These are phyloP conservation scores for Asterochloris sp. DNA, from an alignment of 139 green algal genomes.

Conservation along the genomic window DNA sequence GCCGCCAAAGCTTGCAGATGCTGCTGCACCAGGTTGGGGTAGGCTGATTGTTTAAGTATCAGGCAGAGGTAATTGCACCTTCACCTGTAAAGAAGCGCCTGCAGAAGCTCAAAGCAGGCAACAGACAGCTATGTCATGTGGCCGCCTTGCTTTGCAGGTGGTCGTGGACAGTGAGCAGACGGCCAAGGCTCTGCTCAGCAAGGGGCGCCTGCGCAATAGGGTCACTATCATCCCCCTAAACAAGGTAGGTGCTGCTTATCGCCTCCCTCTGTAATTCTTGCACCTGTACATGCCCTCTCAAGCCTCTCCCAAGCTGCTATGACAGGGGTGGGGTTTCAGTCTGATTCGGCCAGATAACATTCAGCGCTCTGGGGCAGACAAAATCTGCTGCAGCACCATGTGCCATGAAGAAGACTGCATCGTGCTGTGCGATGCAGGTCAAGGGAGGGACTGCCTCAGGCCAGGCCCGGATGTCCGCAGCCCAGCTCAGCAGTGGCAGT, in stretches of 20 bases:
- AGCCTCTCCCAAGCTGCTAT: not conserved
- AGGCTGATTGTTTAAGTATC: too few species aligned
- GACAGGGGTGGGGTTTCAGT: not conserved
- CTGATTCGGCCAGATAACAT: not conserved
- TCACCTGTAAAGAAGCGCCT: not conserved
- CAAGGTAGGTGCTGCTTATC: conserved; percentile 60
- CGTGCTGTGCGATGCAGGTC: conserved; percentile 15
- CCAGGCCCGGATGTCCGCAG: conserved; percentile 33
- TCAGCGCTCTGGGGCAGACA: not conserved
- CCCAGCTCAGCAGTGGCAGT: conserved; percentile 43
- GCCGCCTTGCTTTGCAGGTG: conserved; percentile 50
- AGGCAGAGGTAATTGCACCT: too few species aligned
- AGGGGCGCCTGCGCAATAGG: conserved; percentile 73
- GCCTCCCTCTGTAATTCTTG: not conserved
- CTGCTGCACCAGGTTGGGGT: too few species aligned
- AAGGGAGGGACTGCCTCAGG: not conserved
- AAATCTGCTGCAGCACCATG: not conserved
- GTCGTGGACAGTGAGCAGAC: conserved; percentile 82
- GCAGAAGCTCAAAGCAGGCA: not conserved
- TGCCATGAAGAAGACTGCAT: not conserved
- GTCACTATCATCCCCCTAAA: conserved; percentile 98
- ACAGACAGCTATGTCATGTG: not conserved
- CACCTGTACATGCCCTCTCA: not conserved
- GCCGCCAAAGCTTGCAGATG: too few species aligned
- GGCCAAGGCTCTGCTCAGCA: conserved; percentile 85